These are phyloP conservation scores for Jaltomata sinuosa DNA, from an alignment of 257 asterid genomes.

Conservation along the genomic window DNA sequence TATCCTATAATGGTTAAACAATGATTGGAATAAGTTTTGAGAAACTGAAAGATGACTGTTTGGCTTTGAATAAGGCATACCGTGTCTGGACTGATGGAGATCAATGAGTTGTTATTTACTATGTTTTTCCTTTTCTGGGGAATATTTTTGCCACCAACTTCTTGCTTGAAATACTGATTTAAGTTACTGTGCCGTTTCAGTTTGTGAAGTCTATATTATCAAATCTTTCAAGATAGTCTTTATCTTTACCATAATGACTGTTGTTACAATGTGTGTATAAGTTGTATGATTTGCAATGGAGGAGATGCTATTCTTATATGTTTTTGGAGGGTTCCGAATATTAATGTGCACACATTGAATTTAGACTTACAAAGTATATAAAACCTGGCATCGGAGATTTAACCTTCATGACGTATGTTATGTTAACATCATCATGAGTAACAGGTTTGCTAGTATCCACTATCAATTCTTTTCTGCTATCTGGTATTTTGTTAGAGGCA, in stretches of 20 bases:
- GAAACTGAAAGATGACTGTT: neutral
- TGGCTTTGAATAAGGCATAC: neutral
- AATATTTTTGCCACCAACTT: neutral
- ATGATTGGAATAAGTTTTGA: neutral
- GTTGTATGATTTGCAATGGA: neutral
- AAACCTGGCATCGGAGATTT: neutral
- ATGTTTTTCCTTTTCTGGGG: neutral
- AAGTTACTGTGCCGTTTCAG: neutral
- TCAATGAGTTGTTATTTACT: neutral
- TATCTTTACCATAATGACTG: neutral
- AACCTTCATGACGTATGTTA: neutral
- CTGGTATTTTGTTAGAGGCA: neutral
- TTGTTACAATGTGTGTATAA: neutral
- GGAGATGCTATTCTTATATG: neutral
- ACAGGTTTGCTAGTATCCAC: neutral
- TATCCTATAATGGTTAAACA: neutral
- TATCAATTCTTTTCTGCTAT: neutral
- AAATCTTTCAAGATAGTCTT: neutral
- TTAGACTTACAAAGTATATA: neutral
- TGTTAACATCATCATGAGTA: neutral
- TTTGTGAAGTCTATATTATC: neutral
- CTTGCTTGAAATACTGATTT: neutral
- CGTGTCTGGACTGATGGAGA: neutral
- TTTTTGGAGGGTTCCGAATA: neutral
- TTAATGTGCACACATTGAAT: neutral